Conservation (phyloP, 1,284 basidiomycete genomes). For the Testicularia cyperi region DNA sequence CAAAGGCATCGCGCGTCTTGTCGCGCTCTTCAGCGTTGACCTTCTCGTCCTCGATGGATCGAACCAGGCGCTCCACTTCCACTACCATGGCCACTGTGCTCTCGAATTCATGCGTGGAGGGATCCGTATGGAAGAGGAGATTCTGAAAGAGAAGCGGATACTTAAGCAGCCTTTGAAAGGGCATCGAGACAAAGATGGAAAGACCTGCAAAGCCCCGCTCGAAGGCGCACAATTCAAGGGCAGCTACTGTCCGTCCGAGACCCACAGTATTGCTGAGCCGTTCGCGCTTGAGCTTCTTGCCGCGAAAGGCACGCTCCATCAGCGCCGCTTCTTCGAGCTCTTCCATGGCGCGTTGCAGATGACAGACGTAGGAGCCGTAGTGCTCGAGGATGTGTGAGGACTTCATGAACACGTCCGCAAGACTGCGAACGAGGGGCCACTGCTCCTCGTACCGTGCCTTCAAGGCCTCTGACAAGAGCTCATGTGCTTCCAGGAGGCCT, state of each 20-base stretch:
- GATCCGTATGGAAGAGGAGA: constrained; percentile 76
- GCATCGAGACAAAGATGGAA: constrained; percentile 90
- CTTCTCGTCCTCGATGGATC: constrained; percentile 96
- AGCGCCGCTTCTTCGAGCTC: constrained; percentile 50
- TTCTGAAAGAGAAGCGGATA: constrained; percentile 97
- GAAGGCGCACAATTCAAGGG: constrained; percentile 73
- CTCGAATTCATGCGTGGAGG: constrained; percentile 95
- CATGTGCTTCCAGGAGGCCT: constrained; percentile 45
- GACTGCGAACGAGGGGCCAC: constrained; percentile 50
- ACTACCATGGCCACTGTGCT: constrained; percentile 93
- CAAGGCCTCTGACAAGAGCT: constrained; percentile 42
- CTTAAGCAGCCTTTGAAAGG: constrained; percentile 93
- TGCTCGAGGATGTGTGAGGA: constrained; percentile 45
- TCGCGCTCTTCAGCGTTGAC: constrained; percentile 92
- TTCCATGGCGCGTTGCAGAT: constrained; percentile 49
- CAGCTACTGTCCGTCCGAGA: constrained; percentile 53
- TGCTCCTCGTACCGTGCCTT: constrained; percentile 51
- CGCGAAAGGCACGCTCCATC: constrained; percentile 51
- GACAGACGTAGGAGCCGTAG: constrained; percentile 46
- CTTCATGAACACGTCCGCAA: constrained; percentile 49
- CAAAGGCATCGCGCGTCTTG: constrained; percentile 88
- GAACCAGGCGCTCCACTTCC: constrained; percentile 90
- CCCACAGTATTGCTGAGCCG: constrained; percentile 49
- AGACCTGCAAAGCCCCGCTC: constrained; percentile 89
- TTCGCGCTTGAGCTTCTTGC: constrained; percentile 48